phyloP scores from a whole-genome alignment of 1,284 basidiomycete genomes.

The Violaceomyces palustris region DNA sequence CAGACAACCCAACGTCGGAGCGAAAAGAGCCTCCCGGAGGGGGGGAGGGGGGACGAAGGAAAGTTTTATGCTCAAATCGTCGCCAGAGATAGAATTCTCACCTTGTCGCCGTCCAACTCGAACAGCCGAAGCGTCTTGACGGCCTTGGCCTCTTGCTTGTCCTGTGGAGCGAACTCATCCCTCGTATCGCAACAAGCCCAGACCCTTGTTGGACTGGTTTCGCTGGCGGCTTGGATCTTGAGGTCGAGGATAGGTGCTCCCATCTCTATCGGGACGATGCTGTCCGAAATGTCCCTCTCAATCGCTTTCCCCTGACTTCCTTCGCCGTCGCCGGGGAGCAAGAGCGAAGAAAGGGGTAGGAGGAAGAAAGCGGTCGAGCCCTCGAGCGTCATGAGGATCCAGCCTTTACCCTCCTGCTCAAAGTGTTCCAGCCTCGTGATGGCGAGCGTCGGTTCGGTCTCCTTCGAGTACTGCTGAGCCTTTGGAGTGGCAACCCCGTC shows the following conservation, averaged over 20 bases:
- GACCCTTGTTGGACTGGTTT: not conserved
- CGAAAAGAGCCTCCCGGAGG: too few species aligned
- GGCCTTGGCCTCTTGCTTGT: too few species aligned
- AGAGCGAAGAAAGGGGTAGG: slow-evolving; percentile 15
- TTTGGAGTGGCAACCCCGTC: slow-evolving; percentile 1
- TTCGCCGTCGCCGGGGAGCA: slow-evolving; percentile 3
- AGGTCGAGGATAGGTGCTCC: slow-evolving; percentile 28
- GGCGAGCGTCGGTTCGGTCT: slow-evolving; percentile 20
- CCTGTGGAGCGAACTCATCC: slow-evolving; percentile 10
- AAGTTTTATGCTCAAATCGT: too few species aligned
- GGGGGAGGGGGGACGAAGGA: too few species aligned
- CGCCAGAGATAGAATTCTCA: too few species aligned
- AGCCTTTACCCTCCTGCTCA: slow-evolving; percentile 9
- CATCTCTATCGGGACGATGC: slow-evolving; percentile 11
- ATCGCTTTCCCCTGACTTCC: slow-evolving; percentile 4
- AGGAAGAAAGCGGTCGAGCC: slow-evolving; percentile 40
- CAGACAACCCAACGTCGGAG: too few species aligned
- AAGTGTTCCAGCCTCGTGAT: slow-evolving; percentile 29
- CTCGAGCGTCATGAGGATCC: slow-evolving; percentile 33
- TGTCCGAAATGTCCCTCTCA: slow-evolving; percentile 12
- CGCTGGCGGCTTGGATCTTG: slow-evolving; percentile 1
- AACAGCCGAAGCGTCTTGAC: too few species aligned
- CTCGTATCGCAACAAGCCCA: slow-evolving; percentile 11
- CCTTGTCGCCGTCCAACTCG: too few species aligned
- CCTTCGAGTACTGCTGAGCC: slow-evolving; percentile 11